These are phyloP conservation scores for Podaxis mareebaensis DNA, from an alignment of 768 basidiomycete genomes.

Conservation along the genomic window DNA sequence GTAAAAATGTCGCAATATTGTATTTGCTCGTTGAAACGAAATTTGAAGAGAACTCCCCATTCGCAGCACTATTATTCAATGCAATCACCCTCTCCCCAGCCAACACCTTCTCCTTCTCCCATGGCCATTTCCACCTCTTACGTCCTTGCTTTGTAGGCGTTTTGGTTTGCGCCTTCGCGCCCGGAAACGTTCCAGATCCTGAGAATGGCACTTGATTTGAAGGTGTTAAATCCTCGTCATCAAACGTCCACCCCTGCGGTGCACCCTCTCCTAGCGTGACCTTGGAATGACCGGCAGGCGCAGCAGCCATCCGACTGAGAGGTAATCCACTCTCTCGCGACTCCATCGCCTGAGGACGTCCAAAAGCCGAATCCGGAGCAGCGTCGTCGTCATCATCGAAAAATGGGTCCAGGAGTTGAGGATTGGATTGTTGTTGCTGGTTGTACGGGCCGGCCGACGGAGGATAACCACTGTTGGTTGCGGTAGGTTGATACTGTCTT, in stretches of 20 bases:
- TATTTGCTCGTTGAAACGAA: conserved; percentile 95
- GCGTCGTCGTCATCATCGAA: conserved; percentile 87
- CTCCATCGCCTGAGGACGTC: conserved; percentile 46
- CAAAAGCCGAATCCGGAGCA: conserved; percentile 67
- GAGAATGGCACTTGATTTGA: conserved; percentile 39
- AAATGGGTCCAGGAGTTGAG: conserved; percentile 77
- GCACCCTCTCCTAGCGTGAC: conserved; percentile 43
- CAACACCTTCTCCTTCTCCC: conserved; percentile 67
- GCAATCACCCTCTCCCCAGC: conserved; percentile 78
- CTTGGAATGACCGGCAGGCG: conserved; percentile 61
- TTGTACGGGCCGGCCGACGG: conserved; percentile 45
- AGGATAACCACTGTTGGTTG: conserved; percentile 49
- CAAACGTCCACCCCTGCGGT: conserved; percentile 74
- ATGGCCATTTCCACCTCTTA: conserved; percentile 79
- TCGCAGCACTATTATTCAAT: conserved; percentile 74
- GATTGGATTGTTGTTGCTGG: conserved; percentile 33
- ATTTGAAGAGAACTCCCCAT: conserved; percentile 73
- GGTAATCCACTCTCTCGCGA: conserved; percentile 60
- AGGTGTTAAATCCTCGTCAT: conserved; percentile 59
- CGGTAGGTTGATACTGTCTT: conserved; percentile 48
- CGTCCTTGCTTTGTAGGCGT: conserved; percentile 27
- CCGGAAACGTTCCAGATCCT: conserved; percentile 42
- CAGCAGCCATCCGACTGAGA: conserved; percentile 56
- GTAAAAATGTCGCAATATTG: conserved; percentile 81
- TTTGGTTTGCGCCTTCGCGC: conserved; percentile 24